A percentile compares a stretch with the other conserved stretches of the same genome.
Conservation (phyloP, 2,329 filamentous ascomycete species). For the Fonsecaea multimorphosa region DNA sequence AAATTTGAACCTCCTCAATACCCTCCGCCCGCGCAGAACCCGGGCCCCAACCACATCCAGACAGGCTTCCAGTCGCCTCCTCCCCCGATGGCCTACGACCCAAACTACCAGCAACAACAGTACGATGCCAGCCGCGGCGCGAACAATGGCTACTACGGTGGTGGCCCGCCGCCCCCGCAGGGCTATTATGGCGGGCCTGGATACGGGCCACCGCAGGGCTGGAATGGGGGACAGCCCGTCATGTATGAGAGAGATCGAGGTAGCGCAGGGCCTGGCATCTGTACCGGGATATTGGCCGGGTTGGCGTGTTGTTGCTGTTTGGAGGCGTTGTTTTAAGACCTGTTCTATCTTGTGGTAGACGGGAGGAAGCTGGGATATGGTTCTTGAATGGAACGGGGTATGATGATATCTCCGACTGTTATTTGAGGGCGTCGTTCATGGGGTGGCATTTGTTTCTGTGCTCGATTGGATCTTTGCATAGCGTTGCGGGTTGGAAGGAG, state of each 20-base stretch:
- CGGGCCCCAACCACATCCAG: slow-evolving; percentile 1
- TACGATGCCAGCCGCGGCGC: slow-evolving; percentile 33
- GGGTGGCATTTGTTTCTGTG: not conserved
- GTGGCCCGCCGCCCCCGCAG: slow-evolving; percentile 8
- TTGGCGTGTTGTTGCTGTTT: slow-evolving; percentile 59
- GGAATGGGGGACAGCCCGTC: slow-evolving; percentile 45
- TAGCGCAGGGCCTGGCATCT: slow-evolving; percentile 47
- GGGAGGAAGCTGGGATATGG: no score
- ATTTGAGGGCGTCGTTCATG: not conserved
- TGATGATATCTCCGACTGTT: no score
- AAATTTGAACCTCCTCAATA: slow-evolving; percentile 30
- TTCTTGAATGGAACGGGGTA: no score
- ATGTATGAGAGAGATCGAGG: slow-evolving; percentile 46
- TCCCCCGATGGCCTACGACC: slow-evolving; percentile 22
- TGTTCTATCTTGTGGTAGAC: not conserved
- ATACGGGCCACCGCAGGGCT: slow-evolving; percentile 30
- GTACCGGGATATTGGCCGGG: slow-evolving; percentile 55
- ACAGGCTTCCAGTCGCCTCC: slow-evolving; percentile 27
- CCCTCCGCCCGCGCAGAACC: slow-evolving; percentile 18
- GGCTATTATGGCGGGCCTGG: slow-evolving; percentile 12
- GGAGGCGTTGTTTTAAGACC: slow-evolving; percentile 51
- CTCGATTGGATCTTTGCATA: not conserved
- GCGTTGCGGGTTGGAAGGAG: not conserved
- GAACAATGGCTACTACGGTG: slow-evolving; percentile 20
- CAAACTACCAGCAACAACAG: slow-evolving; percentile 35